Base-by-base conservation (phyloP, 2,329 filamentous ascomycete genomes). In the Dryadomyces sulphureus region DNA sequence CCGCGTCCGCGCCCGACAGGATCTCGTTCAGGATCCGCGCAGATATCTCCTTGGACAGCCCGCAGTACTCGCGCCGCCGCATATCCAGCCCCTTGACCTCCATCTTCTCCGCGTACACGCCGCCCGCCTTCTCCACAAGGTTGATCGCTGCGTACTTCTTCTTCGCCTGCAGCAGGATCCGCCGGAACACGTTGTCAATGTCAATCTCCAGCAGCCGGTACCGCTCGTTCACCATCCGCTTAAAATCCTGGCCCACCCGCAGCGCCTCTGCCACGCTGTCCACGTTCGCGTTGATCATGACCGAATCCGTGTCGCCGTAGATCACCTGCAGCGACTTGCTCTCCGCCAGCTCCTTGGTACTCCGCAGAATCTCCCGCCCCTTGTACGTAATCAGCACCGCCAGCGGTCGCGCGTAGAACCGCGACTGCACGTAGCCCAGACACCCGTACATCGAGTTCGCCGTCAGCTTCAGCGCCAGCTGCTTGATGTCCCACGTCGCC, bases 391-490 rank as follows among this genome's bases (percentile, higher is more conserved):
- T 96, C 60, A 98, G 81, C 65, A 96, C 87, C 48, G 92, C 92
- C 41, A 98, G 72, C 11, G 92, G 92, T 47, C 92, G 80, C 49
- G 92, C 92, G 58, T 98, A 98, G 68, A 98, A 98, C 43, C 92
- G 85, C 48, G 92, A 96, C 60, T 89, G 94, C 12, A 86, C 90
- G 61, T 95, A 98, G 55, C 92, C 92, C 62, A 98, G 69, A 73
- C 92, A 98, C 55, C 92, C 92, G 62, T 98, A 98, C 93, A 98
- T 98, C 54, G 90, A 96, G 67, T 98, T 98, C 58, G 92, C 92
- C 38, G 93, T 98, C 45, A 98, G 77, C 66, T 98, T 98, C 57
- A 98, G 67, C 24, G 92, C 93, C 61, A 94, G 72, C 64, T 98
- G 92, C 66, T 94, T 96, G 59, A 95, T 96, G 54, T 98, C 92